A percentile compares a stretch with the other conserved stretches of the same genome.
Conservation (phyloP, 1,284 basidiomycete genomes). For the Thelephora terrestris region DNA sequence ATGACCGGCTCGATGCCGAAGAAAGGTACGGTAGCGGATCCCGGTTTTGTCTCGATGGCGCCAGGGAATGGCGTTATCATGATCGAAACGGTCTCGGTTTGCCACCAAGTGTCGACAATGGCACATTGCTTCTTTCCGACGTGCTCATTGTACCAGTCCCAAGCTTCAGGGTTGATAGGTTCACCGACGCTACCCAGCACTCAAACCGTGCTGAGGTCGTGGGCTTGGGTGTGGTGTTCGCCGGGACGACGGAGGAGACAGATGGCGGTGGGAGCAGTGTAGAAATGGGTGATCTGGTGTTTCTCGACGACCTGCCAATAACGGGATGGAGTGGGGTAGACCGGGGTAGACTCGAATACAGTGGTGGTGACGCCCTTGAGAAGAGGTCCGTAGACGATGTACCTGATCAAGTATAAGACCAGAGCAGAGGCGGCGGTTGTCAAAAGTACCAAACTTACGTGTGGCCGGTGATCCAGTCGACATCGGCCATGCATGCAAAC, state of each 20-base stretch:
- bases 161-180: slow-evolving; percentile 98
- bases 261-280: slow-evolving; percentile 90
- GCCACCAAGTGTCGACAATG: slow-evolving; percentile 95
- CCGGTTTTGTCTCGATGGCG: slow-evolving; percentile 92
- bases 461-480: slow-evolving; percentile 99
- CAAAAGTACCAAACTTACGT: slow-evolving; percentile 38
- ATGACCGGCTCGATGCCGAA: slow-evolving; percentile 90
- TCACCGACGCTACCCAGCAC: slow-evolving; percentile 93
- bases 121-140: slow-evolving; percentile 87
- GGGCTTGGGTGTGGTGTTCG: slow-evolving; percentile 74
- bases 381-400: slow-evolving; percentile 96
- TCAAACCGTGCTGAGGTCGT: slow-evolving; percentile 80
- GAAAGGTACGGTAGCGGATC: slow-evolving; percentile 95
- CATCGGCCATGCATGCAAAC: slow-evolving; percentile 98
- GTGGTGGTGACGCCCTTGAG: slow-evolving; percentile 86
- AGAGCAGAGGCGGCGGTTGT: not conserved
- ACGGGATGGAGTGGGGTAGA: slow-evolving; percentile 91
- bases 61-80: slow-evolving; percentile 94
- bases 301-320: slow-evolving; percentile 97
- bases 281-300: slow-evolving; percentile 92
- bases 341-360: slow-evolving; percentile 94
- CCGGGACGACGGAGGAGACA: slow-evolving; percentile 86
- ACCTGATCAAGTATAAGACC: slow-evolving; percentile 28
- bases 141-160: slow-evolving; percentile 97
- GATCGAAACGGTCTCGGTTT: slow-evolving; percentile 97